Conservation (phyloP, 805 yeast species). For the Wickerhamiella cacticola region DNA sequence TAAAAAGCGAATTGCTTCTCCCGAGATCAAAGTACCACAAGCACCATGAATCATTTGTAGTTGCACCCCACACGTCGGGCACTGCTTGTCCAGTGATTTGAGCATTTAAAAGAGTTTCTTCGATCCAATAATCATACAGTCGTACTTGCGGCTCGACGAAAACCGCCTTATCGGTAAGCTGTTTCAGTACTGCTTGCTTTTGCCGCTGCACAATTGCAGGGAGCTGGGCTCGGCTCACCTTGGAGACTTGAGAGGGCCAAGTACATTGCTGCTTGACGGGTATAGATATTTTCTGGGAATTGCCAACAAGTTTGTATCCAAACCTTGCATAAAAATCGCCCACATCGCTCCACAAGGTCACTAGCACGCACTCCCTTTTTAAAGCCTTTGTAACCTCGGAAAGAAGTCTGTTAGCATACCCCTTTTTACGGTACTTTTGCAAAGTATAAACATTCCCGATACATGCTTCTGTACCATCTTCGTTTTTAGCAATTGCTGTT, state of each 20-base stretch:
- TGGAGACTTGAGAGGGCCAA: conserved; percentile 7
- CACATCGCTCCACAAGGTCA: conserved; percentile 58
- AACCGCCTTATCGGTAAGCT: background rate
- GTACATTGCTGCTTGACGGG: background rate
- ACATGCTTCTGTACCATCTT: conserved; percentile 21
- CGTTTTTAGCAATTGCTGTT: conserved; percentile 23
- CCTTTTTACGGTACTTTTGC: conserved; percentile 38
- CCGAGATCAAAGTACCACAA: conserved; percentile 1
- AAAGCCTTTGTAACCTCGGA: conserved; percentile 16
- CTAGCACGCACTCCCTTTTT: conserved; percentile 22
- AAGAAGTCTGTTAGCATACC: conserved; percentile 45
- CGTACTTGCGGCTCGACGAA: background rate
- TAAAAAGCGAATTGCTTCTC: background rate
- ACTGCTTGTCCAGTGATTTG: background rate
- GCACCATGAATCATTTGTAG: background rate
- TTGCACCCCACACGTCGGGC: conserved; percentile 4
- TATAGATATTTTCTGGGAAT: background rate
- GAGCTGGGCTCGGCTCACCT: background rate
- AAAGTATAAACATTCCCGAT: conserved; percentile 53
- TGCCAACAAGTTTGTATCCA: conserved; percentile 32
- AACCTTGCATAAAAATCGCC: conserved; percentile 53
- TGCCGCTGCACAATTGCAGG: background rate
- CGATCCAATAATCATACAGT: background rate
- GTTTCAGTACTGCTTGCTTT: background rate
- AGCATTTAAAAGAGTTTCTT: background rate